These are phyloP conservation scores for Fusarium sp. DNA, from an alignment of 2,329 filamentous ascomycete genomes.

Conservation along the genomic window DNA sequence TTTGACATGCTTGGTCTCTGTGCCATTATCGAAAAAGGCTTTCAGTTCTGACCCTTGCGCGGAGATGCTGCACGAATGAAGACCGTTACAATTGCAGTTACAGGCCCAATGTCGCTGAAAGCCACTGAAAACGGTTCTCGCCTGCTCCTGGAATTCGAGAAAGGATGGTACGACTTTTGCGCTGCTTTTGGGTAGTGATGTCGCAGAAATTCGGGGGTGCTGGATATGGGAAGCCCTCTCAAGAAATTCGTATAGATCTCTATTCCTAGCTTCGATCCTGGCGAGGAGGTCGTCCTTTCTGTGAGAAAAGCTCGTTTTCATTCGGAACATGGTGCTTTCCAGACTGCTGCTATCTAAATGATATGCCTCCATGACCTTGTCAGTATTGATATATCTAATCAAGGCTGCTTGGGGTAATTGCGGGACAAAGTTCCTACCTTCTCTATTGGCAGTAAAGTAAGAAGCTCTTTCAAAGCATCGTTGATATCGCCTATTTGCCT, in stretches of 20 bases:
- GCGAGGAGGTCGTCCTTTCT: neutral
- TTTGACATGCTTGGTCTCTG: neutral
- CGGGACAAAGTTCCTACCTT: neutral
- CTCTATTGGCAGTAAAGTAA: rapidly evolving
- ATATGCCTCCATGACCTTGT: rapidly evolving
- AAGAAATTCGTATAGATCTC: neutral
- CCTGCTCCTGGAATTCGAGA: neutral
- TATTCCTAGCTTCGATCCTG: neutral
- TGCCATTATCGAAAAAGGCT: neutral
- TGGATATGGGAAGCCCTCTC: neutral
- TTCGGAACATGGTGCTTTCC: neutral
- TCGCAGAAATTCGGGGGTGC: neutral
- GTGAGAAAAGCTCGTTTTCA: neutral
- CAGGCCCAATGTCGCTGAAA: neutral
- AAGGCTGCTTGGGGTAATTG: too few species aligned
- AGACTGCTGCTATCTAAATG: neutral
- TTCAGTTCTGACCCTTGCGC: neutral
- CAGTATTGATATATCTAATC: too few species aligned
- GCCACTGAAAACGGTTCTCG: neutral
- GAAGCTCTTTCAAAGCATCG: neutral
- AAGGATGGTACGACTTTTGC: neutral
- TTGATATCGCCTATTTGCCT: neutral
- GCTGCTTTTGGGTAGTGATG: neutral
- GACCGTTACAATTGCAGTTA: neutral
- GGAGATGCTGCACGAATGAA: neutral